A percentile compares a stretch with the other conserved stretches of the same genome.
Conservation (phyloP, 257 asterid genomes). For the Knoxia roxburghii region DNA sequence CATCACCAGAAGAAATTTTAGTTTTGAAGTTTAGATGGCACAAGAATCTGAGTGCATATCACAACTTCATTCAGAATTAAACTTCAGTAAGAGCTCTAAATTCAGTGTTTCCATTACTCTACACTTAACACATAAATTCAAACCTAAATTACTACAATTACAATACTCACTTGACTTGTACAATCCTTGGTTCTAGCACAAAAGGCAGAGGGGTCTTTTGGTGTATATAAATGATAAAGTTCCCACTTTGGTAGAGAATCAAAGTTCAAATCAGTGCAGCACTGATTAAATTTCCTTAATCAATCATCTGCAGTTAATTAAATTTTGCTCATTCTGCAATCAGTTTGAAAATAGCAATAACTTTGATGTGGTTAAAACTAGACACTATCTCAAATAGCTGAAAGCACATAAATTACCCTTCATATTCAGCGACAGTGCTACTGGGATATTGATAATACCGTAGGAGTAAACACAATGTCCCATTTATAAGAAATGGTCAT, state of each 20-base stretch:
- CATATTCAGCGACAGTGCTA: not conserved
- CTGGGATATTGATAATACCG: not conserved
- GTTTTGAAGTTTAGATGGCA: not conserved
- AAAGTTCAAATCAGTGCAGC: not conserved
- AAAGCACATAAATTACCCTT: not conserved
- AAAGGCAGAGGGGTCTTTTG: not conserved
- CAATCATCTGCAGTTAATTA: too few species aligned
- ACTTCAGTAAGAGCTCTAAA: not conserved
- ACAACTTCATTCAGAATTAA: not conserved
- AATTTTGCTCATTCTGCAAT: not conserved
- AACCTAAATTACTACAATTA: not conserved
- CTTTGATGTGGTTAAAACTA: not conserved
- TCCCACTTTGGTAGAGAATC: not conserved
- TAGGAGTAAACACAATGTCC: not conserved
- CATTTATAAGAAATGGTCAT: not conserved
- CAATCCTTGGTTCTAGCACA: not conserved
- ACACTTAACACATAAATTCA: not conserved
- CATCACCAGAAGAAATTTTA: not conserved
- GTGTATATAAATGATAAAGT: not conserved
- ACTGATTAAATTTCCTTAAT: too few species aligned
- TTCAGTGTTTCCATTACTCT: not conserved
- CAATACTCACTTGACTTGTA: not conserved
- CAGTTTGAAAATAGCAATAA: not conserved
- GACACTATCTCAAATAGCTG: not conserved
- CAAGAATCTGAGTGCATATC: not conserved